phyloP scores from a whole-genome alignment of 441 rosid species.

The Jatropha podagrica region DNA sequence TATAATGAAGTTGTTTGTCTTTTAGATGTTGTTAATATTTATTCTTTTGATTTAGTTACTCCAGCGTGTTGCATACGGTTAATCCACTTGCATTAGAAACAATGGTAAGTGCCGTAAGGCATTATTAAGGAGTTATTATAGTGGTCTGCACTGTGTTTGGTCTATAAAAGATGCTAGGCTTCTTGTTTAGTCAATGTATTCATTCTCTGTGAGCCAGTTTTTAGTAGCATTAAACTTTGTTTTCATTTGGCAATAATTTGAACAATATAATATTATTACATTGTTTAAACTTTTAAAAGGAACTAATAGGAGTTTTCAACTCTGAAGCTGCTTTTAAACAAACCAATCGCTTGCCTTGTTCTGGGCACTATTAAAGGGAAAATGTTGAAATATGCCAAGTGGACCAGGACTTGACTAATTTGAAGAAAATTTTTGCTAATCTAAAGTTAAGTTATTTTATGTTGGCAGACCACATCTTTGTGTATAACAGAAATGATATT shows the following conservation, averaged over 20 bases:
- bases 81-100: neutral
- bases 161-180: neutral
- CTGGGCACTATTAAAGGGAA: neutral
- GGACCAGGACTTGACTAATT: neutral
- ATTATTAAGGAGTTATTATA: neutral
- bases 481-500: slow-evolving; percentile 28
- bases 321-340: neutral
- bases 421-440: neutral
- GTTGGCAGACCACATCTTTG: neutral
- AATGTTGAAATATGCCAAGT: neutral
- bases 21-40: neutral
- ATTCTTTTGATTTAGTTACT: neutral
- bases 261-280: neutral
- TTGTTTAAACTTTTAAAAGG: neutral
- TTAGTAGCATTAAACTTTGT: neutral
- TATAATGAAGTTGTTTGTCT: neutral
- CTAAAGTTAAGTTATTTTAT: neutral
- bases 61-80: neutral
- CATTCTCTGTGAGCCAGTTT: neutral
- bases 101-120: neutral
- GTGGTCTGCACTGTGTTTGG: neutral
- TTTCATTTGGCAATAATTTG: too few species aligned
- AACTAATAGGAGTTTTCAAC: neutral
- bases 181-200: neutral
- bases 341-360: neutral